Percentiles rank a stretch among this genome's conserved stretches.
These are phyloP conservation scores for Suillus sp. DNA, from an alignment of 768 basidiomycete genomes.

Conservation along the genomic window DNA sequence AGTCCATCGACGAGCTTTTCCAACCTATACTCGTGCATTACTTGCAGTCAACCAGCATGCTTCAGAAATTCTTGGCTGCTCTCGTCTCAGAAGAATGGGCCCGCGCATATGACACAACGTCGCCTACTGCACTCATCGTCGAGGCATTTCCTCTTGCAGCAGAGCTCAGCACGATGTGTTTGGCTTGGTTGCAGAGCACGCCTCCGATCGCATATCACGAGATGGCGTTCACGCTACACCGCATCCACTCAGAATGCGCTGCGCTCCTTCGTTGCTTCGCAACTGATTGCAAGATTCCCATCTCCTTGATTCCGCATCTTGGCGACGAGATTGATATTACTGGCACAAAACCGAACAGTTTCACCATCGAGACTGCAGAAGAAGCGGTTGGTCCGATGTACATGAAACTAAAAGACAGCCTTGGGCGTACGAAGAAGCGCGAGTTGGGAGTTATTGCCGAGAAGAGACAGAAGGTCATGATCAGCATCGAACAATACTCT, in stretches of 20 bases:
- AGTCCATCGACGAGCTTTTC: conserved; percentile 65
- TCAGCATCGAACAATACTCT: conserved; percentile 76
- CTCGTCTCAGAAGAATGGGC: conserved; percentile 95
- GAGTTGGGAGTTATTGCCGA: conserved; percentile 76
- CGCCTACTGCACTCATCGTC: conserved; percentile 45
- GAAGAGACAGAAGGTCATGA: conserved; percentile 65
- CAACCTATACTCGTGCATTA: conserved; percentile 78
- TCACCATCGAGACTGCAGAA: conserved; percentile 80
- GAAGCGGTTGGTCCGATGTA: conserved; percentile 71
- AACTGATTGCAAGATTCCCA: conserved; percentile 84
- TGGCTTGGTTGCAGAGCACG: conserved; percentile 71
- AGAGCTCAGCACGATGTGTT: conserved; percentile 67
- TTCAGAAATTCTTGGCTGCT: conserved; percentile 86
- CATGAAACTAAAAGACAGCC: conserved; percentile 67
- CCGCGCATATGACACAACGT: conserved; percentile 45
- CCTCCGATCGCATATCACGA: conserved; percentile 87
- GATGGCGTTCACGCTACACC: conserved; percentile 78
- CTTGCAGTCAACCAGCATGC: conserved; percentile 84
- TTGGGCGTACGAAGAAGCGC: conserved; percentile 78
- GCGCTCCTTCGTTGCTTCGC: conserved; percentile 81
- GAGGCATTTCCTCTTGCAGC: conserved; percentile 61
- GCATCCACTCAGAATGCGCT: conserved; percentile 79
- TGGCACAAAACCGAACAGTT: conserved; percentile 61
- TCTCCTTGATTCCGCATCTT: conserved; percentile 76
- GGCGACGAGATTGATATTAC: conserved; percentile 78